These are phyloP conservation scores for Leccinum solheimii DNA, from an alignment of 1,284 basidiomycete species.

Conservation along the genomic window DNA sequence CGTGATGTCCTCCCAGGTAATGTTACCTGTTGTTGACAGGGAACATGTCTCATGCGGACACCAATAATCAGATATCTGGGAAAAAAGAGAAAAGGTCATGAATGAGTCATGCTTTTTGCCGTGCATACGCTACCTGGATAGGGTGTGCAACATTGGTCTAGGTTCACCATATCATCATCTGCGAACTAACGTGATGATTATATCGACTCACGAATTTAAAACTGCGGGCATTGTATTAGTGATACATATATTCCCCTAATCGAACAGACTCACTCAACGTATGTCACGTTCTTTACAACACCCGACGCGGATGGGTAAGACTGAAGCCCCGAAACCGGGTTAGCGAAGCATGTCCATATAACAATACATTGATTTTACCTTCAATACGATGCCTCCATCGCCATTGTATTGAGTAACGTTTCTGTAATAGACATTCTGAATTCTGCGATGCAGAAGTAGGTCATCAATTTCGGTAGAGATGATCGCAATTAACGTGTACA, in stretches of 20 bases:
- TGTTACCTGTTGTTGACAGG: not conserved
- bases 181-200: not conserved
- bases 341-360: not conserved
- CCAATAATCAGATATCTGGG: constrained; percentile 8
- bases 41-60: constrained; percentile 9
- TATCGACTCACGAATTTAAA: constrained; percentile 17
- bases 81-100: not conserved
- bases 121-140: constrained; percentile 14
- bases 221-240: constrained; percentile 1
- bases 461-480: not conserved
- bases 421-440: constrained; percentile 15
- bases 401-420: constrained; percentile 7
- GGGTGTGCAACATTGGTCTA: constrained; percentile 8
- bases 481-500: not conserved
- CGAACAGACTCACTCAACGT: constrained; percentile 12
- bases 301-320: constrained; percentile 14
- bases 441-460: not conserved
- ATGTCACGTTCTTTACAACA: constrained; percentile 15
- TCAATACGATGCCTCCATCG: constrained; percentile 6
- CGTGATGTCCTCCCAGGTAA: constrained; percentile 12
- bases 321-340: not conserved
- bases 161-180: constrained; percentile 3
- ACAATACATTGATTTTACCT: constrained; percentile 1
- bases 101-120: not conserved
- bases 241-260: not conserved